Evolutionary conservation across 257 asterid species (phyloP).

Genomic region (Euphrasia confusa): DNA sequence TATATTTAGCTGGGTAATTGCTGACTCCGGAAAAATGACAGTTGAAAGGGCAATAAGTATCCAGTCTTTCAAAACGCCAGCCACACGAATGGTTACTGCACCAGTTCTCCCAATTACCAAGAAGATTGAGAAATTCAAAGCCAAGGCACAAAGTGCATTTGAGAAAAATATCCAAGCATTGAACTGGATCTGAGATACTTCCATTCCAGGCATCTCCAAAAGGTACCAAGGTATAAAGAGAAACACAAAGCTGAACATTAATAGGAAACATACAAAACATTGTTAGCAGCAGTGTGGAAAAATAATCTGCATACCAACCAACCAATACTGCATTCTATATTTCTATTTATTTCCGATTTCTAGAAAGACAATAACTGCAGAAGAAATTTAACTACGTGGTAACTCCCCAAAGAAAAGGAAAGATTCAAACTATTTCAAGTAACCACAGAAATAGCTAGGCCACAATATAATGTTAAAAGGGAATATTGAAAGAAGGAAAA

Average conservation of each 20-base stretch:
- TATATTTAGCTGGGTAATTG: constrained; percentile 74
- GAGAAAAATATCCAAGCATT: constrained; percentile 96
- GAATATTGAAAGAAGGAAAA: background rate
- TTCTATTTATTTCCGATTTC: background rate
- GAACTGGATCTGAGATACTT: constrained; percentile 76
- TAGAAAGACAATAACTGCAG: constrained; percentile 9
- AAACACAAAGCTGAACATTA: constrained; percentile 74
- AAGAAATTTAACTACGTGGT: background rate
- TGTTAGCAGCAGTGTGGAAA: constrained; percentile 15
- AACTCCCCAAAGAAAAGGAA: background rate
- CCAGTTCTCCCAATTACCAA: constrained; percentile 95
- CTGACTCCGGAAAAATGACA: constrained; percentile 84
- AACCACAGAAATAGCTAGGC: constrained; percentile 2
- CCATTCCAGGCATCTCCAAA: constrained; percentile 93
- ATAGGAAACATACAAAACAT: constrained; percentile 11
- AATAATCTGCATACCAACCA: constrained; percentile 13
- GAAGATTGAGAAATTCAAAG: constrained; percentile 93
- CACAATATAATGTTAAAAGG: background rate
- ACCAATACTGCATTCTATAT: constrained; percentile 13
- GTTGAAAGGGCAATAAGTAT: constrained; percentile 93
- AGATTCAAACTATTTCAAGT: constrained; percentile 9
- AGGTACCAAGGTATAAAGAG: constrained; percentile 96
- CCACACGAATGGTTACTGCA: constrained; percentile 95
- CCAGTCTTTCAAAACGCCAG: constrained; percentile 98
- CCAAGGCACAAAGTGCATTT: constrained; percentile 89